These are phyloP conservation scores for Sungouiozyma intestinalis DNA, from an alignment of 805 yeast species.

Conservation along the genomic window DNA sequence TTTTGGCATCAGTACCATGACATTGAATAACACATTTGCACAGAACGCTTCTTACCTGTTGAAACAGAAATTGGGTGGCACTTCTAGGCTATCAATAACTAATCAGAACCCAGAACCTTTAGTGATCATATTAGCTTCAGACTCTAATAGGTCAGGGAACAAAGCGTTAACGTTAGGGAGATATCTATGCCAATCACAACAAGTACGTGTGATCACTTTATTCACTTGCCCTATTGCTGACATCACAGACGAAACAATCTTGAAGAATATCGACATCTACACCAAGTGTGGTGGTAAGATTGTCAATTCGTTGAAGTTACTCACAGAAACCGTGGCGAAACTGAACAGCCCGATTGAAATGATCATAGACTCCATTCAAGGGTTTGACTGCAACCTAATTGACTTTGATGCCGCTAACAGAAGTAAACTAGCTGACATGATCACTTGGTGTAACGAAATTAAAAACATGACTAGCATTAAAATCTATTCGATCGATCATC, in stretches of 20 bases:
- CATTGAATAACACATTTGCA: slow-evolving; percentile 57
- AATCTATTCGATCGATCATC: slow-evolving; percentile 57
- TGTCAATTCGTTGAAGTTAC: slow-evolving; percentile 30
- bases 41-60: slow-evolving; percentile 52
- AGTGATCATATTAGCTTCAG: slow-evolving; percentile 62
- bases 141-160: slow-evolving; percentile 55
- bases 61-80: slow-evolving; percentile 57
- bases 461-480: slow-evolving; percentile 8
- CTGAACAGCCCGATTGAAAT: slow-evolving; percentile 69
- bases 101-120: slow-evolving; percentile 77
- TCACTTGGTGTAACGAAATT: slow-evolving; percentile 55
- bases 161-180: slow-evolving; percentile 72
- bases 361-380: slow-evolving; percentile 76
- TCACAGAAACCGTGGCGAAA: slow-evolving; percentile 32
- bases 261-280: slow-evolving; percentile 45
- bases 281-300: slow-evolving; percentile 60
- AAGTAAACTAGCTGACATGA: slow-evolving; percentile 30
- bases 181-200: slow-evolving; percentile 51
- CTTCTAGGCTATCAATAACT: slow-evolving; percentile 47
- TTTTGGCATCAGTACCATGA: slow-evolving; percentile 37
- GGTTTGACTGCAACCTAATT: slow-evolving; percentile 52
- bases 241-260: slow-evolving; percentile 23
- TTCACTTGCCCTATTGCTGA: slow-evolving; percentile 23
- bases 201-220: slow-evolving; percentile 54
- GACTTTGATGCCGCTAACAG: slow-evolving; percentile 15